Conservation (phyloP, 2,329 filamentous ascomycete genomes). For the Colletotrichum eremochloae region DNA sequence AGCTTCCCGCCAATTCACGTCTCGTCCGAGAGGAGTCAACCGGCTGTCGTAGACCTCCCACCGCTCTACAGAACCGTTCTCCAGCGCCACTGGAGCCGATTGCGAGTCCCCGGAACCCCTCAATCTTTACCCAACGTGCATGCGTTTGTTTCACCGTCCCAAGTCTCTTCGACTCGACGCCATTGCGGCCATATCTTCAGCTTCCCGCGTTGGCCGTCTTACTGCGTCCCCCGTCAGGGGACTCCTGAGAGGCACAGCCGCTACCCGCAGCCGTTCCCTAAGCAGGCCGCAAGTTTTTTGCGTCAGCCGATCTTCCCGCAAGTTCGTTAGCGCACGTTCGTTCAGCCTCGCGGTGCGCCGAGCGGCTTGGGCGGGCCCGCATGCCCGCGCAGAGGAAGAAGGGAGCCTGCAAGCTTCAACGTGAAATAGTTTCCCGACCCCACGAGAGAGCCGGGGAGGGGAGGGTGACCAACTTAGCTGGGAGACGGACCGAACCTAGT, state of each 20-base stretch:
- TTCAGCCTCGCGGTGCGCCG: conserved; percentile 1
- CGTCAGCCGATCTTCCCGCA: neutral
- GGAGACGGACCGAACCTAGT: neutral
- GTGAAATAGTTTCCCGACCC: neutral
- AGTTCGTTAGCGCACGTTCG: neutral
- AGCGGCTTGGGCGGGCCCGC: neutral
- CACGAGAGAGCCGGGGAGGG: neutral
- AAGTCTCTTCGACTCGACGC: conserved; percentile 4
- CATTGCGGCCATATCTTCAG: conserved; percentile 14
- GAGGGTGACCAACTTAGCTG: neutral
- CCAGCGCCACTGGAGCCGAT: neutral
- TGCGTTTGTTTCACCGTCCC: neutral
- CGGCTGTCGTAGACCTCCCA: neutral
- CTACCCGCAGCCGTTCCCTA: neutral
- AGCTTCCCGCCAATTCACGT: neutral
- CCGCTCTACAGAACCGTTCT: neutral
- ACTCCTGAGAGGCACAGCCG: neutral
- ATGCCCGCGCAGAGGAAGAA: conserved; percentile 4
- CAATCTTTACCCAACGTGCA: neutral
- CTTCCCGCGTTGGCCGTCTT: neutral
- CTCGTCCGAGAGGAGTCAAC: neutral
- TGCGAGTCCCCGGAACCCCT: neutral
- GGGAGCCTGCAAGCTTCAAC: neutral
- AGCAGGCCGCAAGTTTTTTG: neutral
- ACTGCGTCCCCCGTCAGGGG: neutral